A percentile compares a stretch with the other conserved stretches of the same genome.
These are phyloP conservation scores for Microstegium vimineum DNA, from an alignment of 176 grass and related monocot genomes.

Conservation along the genomic window DNA sequence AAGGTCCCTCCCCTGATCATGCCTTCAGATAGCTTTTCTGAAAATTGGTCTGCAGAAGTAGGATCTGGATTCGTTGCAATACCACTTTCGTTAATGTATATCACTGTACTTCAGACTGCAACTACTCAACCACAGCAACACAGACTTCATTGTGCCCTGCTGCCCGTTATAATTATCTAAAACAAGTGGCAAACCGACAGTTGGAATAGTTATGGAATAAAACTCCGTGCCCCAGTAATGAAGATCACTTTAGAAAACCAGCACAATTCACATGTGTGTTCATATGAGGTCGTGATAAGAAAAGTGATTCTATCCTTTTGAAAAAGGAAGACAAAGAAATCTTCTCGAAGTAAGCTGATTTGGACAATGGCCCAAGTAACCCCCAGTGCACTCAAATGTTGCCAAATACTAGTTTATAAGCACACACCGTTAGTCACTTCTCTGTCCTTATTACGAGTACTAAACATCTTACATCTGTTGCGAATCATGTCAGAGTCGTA, in stretches of 20 bases:
- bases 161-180: neutral
- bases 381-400: neutral
- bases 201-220: neutral
- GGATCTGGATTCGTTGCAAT: neutral
- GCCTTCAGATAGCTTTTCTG: slow-evolving; percentile 44
- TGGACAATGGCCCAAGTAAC: neutral
- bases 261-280: neutral
- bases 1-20: slow-evolving; percentile 5
- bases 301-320: slow-evolving; percentile 10
- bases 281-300: neutral
- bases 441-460: neutral
- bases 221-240: neutral
- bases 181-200: neutral
- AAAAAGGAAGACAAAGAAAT: neutral
- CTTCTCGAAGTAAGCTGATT: neutral
- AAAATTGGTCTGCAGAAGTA: neutral
- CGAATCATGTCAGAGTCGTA: neutral
- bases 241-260: neutral
- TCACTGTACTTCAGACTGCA: neutral
- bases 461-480: neutral
- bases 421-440: neutral
- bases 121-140: neutral
- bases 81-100: neutral
- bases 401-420: neutral
- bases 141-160: neutral